These are phyloP conservation scores for Lumnitzera littorea DNA, from an alignment of 345 rosid genomes.

Conservation along the genomic window DNA sequence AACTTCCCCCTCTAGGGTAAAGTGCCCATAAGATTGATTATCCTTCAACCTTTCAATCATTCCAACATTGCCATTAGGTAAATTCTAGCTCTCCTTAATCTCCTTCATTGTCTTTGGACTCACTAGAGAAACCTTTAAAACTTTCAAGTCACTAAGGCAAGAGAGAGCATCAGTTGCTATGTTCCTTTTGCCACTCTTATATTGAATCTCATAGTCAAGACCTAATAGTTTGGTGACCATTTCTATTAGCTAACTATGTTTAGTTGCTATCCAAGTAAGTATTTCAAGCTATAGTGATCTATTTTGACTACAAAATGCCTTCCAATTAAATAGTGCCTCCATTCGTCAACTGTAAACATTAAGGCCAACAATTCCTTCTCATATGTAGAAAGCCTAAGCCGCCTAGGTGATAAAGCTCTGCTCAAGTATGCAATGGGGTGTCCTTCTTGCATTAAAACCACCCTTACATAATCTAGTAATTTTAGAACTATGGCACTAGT, in stretches of 20 bases:
- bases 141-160: neutral
- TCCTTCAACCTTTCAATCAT: neutral
- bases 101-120: no score
- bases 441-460: neutral
- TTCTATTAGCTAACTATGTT: neutral
- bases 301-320: constrained; percentile 1
- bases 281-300: constrained; percentile 5
- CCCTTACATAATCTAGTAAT: neutral
- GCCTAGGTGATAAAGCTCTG: neutral
- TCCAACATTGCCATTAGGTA: no score
- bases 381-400: neutral
- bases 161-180: constrained; percentile 2
- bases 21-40: neutral
- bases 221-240: constrained; percentile 8
- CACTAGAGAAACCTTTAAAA: no score
- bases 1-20: neutral
- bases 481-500: neutral
- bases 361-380: constrained; percentile 7
- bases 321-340: neutral
- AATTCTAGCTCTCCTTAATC: no score
- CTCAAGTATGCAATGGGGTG: constrained; percentile 6
- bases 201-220: constrained; percentile 1
- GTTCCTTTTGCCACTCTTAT: neutral
- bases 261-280: neutral
- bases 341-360: neutral